Evolutionary conservation across 23 red algal species (phyloP), one percentile per base, ranked within the genome.

Genomic region (Pyropia haitanensis): DNA sequence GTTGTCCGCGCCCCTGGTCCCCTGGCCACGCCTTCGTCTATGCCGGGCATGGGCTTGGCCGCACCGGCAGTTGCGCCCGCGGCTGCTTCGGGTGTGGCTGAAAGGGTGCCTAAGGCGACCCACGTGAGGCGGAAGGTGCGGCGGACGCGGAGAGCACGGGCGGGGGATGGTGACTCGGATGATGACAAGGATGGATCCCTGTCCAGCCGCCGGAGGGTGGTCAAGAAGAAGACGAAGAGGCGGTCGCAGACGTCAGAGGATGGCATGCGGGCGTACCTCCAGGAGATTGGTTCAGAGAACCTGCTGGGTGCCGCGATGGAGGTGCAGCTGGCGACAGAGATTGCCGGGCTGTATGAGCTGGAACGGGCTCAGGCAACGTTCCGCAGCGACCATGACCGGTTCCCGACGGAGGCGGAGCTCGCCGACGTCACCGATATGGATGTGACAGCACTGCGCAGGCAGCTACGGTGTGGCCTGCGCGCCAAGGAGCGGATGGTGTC

Each of bases 401-500:
- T 68, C 34, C 88, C 89, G 1, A 82, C 74, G 8, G 77, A 87
- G 9, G 51, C 64, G 2, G 80, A 95, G 26, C 87, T 67, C 80
- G 89, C 89, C 25, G n/a, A 57, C 6, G 75, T 63, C 15, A 68
- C 76, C 8, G 75, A 61, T 15, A 71, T 80, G 34, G 52, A 86
- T 49, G 48, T 61, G 1, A 20, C 21, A 18, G 57, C 58, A 6
- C 60, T 87, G 33, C 33, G 72, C 51, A 31, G 51, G 33, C 30
- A 51, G 20, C 56, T 95, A 23, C 57, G 79, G 17, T 39, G 31
- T 22, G 89, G 89, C 17, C 70, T 80, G 14, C 58, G 76, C 27
- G 89, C 89, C 18, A 95, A 86, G 68, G 89, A 95, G 68, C 75
- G 77, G 27, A 95, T 95, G 89, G 89, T 95, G 8, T 65, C 93